Conservation (phyloP, 208 protist genomes). For the Trypanosoma mega region DNA sequence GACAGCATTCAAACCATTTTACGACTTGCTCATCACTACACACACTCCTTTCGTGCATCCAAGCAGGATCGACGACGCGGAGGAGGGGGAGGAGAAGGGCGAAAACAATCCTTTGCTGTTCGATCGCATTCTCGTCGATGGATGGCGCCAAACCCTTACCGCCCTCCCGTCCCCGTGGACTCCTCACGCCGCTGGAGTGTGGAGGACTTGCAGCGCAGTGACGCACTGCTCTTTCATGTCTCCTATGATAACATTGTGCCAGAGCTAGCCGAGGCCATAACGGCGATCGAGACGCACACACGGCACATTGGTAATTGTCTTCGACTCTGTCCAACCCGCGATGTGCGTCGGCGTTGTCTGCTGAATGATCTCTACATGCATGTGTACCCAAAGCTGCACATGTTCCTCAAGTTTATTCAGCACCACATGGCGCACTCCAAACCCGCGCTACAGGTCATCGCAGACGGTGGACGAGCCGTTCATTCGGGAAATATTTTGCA, state of each 20-base stretch:
- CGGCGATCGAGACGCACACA: constrained; percentile 53
- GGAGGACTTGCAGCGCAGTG: constrained; percentile 41
- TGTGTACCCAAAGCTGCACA: constrained; percentile 65
- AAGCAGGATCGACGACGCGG: no score
- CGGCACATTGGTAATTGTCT: constrained; percentile 38
- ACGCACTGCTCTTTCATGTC: constrained; percentile 56
- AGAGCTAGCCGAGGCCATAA: constrained; percentile 47
- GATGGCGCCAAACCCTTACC: constrained; percentile 52
- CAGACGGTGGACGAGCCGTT: constrained; percentile 31
- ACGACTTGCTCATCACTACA: constrained; percentile 54
- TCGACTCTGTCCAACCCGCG: constrained; percentile 49
- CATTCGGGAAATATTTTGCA: constrained; percentile 67
- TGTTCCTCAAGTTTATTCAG: constrained; percentile 59
- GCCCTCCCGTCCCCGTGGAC: constrained; percentile 18
- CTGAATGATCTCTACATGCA: constrained; percentile 73
- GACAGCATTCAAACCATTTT: constrained; percentile 58
- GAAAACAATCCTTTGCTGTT: constrained; percentile 8
- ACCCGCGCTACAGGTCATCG: constrained; percentile 45
- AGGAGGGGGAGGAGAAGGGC: no score
- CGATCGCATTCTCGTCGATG: not conserved
- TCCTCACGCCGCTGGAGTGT: constrained; percentile 40
- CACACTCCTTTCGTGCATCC: constrained; percentile 10
- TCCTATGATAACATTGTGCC: constrained; percentile 35
- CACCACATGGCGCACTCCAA: constrained; percentile 38
- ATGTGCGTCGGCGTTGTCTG: constrained; percentile 41